Conservation (phyloP, 257 asterid genomes). For the Nyctanthes arbortristis region DNA sequence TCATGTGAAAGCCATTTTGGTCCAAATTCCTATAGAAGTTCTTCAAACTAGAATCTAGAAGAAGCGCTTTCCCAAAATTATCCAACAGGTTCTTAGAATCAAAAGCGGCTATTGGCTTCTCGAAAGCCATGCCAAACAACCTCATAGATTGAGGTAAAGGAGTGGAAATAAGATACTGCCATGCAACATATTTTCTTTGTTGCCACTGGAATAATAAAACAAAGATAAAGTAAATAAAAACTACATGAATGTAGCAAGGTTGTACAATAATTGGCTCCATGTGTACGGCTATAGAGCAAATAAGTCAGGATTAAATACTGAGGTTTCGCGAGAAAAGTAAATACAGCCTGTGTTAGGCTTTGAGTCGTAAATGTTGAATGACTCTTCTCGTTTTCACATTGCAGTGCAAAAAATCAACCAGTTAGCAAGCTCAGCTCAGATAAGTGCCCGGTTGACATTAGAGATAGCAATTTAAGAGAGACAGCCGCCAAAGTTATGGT, state of each 20-base stretch:
- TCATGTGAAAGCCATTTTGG: too few species aligned
- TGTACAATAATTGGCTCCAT: background rate
- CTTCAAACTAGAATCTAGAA: too few species aligned
- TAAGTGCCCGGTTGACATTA: background rate
- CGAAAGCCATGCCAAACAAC: too few species aligned
- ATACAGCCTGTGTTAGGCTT: background rate
- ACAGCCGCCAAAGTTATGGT: background rate
- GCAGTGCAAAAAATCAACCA: background rate
- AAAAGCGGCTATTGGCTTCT: too few species aligned
- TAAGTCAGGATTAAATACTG: background rate
- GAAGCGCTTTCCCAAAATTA: too few species aligned
- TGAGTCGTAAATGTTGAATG: background rate
- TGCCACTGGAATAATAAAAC: conserved; percentile 9
- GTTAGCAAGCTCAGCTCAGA: background rate
- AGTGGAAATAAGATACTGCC: conserved; percentile 3
- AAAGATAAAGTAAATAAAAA: too few species aligned
- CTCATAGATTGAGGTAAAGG: conserved; percentile 5
- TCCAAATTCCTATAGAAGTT: too few species aligned
- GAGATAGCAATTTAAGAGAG: background rate
- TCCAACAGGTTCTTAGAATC: too few species aligned
- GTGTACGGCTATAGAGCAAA: background rate
- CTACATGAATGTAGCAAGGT: background rate
- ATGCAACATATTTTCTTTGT: background rate
- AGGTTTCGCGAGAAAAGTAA: background rate
- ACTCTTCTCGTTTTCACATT: background rate